Base-by-base conservation (phyloP, 768 basidiomycete genomes). In the Macrolepiota albuminosa region DNA sequence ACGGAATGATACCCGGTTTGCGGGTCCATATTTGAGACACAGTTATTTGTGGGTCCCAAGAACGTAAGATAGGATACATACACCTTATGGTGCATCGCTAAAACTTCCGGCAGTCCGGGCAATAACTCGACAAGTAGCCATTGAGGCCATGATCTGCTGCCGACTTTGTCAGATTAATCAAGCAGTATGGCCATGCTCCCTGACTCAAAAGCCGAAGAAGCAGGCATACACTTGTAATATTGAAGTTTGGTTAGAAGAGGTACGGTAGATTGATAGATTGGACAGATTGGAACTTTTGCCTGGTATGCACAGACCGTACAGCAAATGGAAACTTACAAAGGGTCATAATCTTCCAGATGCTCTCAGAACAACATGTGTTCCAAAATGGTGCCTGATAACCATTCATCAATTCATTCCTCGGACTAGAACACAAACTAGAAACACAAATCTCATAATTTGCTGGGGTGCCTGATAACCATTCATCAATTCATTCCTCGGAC, bases 371-470 rank as follows among this genome's bases (percentile, higher is more conserved):
- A 11, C 14, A 47, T 24, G 5, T 11, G 33, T 16, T 11, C 42
- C n/a, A 24, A 40, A 42, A 29, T 40, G 10, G 26, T 40, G 11
- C 53, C 37, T 40, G 24, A 34, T 53, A 10, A 26, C 37, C 24
- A 26, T 26, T 39, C 37, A 53, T 21, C 31, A 2, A 13, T 34
- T 43, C 33, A 34, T 34, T n/a, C 49, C 33, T 50, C n/a, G 16
- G 18, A 34, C 18, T n/a, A 43, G n/a, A 21, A 21, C 37, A 39
- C 26, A 18, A 18, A 49, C 31, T 49, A 33, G 31, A 21, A 21
- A 21, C 37, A 21, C 13, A 57, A 40, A 14, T 33, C 14, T 48
- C 33, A 60, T 33, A 60, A 26, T 50, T 60, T 60, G 10, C 59
- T 60, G 11, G 54, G 10, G 26, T 40, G 11, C 53, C 37, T 40